Evolutionary conservation across 2,329 filamentous ascomycete species (phyloP), one percentile per base, ranked within the genome.

Genomic region (Ophiobolus disseminans): DNA sequence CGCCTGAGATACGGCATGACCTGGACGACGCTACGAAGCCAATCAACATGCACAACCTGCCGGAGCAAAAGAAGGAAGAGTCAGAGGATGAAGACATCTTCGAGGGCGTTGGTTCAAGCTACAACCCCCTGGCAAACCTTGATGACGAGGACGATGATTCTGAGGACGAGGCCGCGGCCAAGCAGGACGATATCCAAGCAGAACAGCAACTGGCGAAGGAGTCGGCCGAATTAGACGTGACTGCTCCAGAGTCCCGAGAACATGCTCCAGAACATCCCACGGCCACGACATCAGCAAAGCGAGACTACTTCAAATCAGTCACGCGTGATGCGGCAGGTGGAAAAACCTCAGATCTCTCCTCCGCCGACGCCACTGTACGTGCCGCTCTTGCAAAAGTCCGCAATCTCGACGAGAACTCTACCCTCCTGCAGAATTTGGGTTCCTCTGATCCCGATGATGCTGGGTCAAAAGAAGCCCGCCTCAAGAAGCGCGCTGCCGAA

Each of bases 311-410:
- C 44, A 53, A 48, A 37, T 36, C 55, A 8, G 54, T 49, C 38
- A 26, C 50, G 14, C 55, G 45, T 35, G 40, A 22, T 4, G 45
- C 36, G 5, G 37, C 42, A 22, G 32, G 42, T 40, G 62, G 23
- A 56, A 71, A 34, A 58, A 75, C 76, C 38, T 74, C 76, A 3
- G 40, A 57, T 14, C 31, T 58, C 11, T 63, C 63, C 21, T 60
- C 81, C 4, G 82, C 87, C 63, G 91, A 97, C 63, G 88, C 91
- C 2, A 84, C 88, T 2, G 87, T 96, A 54, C 81, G 91, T 56
- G 91, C 90, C 3, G 91, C 91, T 0, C 82, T 99, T 63, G 90
- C 91, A 73, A 91, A 91, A 71, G 93, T 93, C 45, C 74, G 75
- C 44, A 74, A 69, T 31, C 68, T 76, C 77, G 81, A 72, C 78